These are phyloP conservation scores for Xylariaceae sp. DNA, from an alignment of 2,329 filamentous ascomycete genomes.

Conservation along the genomic window DNA sequence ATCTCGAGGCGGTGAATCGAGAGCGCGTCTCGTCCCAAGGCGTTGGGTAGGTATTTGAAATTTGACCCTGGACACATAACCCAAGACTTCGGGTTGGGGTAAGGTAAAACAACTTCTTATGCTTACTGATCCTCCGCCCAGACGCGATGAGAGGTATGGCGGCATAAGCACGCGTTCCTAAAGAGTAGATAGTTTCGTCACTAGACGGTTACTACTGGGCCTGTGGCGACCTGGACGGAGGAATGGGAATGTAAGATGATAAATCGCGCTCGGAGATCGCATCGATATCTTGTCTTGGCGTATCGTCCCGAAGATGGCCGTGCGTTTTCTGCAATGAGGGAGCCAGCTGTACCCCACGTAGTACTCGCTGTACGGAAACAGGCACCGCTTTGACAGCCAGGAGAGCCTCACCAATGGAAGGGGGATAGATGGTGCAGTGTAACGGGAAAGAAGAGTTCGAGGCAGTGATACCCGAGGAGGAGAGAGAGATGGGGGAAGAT, in stretches of 20 bases:
- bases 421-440: slow-evolving; percentile 6
- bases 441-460: slow-evolving; percentile 3
- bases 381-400: neutral
- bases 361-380: neutral
- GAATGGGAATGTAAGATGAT: neutral
- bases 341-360: neutral
- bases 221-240: neutral
- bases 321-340: neutral
- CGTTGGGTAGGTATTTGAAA: slow-evolving; percentile 17
- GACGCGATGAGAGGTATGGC: neutral
- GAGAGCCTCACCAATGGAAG: slow-evolving; percentile 6
- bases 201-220: neutral
- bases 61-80: slow-evolving; percentile 11
- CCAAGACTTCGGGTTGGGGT: slow-evolving; percentile 16
- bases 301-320: neutral
- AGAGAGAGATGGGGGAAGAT: too few relatives aligned
- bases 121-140: slow-evolving; percentile 2
- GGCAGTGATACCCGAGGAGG: slow-evolving; percentile 14
- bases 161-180: neutral
- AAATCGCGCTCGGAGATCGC: neutral
- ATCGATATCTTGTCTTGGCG: neutral
- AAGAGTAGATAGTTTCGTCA: neutral
- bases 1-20: slow-evolving; percentile 11
- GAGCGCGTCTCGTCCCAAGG: slow-evolving; percentile 5
- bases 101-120: slow-evolving; percentile 12